Conservation (phyloP, 192 early-diverging fungal genomes). For the Podila verticillata region DNA sequence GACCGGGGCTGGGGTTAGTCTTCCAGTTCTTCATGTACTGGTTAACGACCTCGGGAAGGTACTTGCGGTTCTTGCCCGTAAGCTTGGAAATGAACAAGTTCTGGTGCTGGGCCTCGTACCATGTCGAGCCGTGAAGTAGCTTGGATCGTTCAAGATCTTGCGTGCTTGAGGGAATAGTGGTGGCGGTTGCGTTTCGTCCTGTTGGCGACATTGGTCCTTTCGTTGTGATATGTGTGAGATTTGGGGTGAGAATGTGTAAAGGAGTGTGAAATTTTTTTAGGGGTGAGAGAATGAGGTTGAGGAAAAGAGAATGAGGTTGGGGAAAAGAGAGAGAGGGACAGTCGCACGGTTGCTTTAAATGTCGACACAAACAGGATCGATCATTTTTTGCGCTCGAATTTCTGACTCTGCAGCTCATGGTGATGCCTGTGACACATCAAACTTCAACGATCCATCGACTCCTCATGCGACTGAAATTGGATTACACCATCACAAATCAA, state of each 20-base stretch:
- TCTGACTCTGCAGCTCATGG: too few relatives aligned
- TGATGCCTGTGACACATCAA: too few relatives aligned
- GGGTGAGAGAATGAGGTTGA: not conserved
- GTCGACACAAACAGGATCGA: too few relatives aligned
- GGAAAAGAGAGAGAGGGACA: not conserved
- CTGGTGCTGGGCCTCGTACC: conserved; percentile 19
- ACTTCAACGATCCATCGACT: too few relatives aligned
- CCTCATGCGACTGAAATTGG: too few relatives aligned
- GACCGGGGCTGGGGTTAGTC: conserved; percentile 9
- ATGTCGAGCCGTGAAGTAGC: conserved; percentile 21
- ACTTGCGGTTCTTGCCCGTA: conserved; percentile 25
- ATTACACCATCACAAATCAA: too few relatives aligned
- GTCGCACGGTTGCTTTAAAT: not conserved
- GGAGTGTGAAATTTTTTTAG: not conserved
- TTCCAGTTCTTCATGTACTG: conserved; percentile 22
- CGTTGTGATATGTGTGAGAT: not conserved
- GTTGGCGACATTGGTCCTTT: conserved; percentile 17
- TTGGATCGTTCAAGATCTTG: conserved; percentile 33
- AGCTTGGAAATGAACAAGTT: conserved; percentile 25
- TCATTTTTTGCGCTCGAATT: too few relatives aligned
- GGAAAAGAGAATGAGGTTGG: not conserved
- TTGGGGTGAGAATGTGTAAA: not conserved
- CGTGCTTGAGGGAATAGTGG: not conserved
- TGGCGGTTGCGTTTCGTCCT: conserved; percentile 5
- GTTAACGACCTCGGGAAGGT: conserved; percentile 15